Base-by-base conservation (phyloP, 2,329 filamentous ascomycete species). In the Pseudomassariella vexata region DNA sequence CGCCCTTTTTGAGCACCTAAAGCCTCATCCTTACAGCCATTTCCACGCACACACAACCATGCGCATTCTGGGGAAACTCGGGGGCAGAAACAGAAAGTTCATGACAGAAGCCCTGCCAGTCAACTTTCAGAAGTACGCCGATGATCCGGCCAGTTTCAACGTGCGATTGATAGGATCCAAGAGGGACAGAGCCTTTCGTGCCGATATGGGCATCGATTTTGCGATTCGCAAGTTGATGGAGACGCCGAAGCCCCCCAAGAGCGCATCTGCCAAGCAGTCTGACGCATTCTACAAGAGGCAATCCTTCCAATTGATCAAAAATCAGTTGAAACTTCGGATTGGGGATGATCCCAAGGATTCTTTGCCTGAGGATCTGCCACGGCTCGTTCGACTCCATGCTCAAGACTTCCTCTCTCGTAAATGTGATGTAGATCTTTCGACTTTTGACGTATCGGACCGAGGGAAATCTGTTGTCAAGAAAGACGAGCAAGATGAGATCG, bases 31-130 rank as follows among this genome's bases (percentile, higher is more conserved):
- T 0, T 95, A 98, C 57, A 95, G 85, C 48, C 94, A 98, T 57
- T 95, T 95, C 58, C 90, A 96, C 52, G 86, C 94, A 1, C 92
- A 99, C 54, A 96, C 92, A 0, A 96, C 92, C 0, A 94, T 98
- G 81, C 74, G 92, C 27, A 98, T 99, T 36, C 71, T 99, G 2
- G 92, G 92, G 10, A 98, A 99, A 58, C 74, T 99, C 9, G 92
- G 94, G 27, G 92, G 92, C 6, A 79, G 92, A 17, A 99, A 98
- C 50, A 72, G 94, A 21, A 95, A 94, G 52, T 98, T 95, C 57
- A 82, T 96, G 65, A 95, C 85, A 5, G 85, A 88, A 28, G 85
- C 90, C 3, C 81, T 90, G 5, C 78, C 82, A n/a, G 73, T 98
- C 9, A 73, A 78, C 1, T 96, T 85, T 59, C 81, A 88, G 55